phyloP scores from a whole-genome alignment of 495 filamentous ascomycete species.

The Acidomyces sp. region DNA sequence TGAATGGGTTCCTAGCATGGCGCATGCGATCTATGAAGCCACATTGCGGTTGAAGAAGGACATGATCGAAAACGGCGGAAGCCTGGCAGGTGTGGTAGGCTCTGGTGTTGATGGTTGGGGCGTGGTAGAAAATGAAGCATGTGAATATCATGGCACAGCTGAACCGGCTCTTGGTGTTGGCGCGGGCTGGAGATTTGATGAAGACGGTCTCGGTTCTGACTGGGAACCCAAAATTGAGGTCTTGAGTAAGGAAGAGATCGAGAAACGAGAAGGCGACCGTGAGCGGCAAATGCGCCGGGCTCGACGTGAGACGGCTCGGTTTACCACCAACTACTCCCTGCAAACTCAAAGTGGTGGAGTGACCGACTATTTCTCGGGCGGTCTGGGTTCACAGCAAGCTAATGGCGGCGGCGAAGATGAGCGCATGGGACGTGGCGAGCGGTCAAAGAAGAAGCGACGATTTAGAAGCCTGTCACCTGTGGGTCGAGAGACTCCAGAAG shows the following conservation, averaged over 20 bases:
- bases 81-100: slow-evolving; percentile 43
- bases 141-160: slow-evolving; percentile 32
- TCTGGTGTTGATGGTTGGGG: slow-evolving; percentile 42
- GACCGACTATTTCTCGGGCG: slow-evolving; percentile 28
- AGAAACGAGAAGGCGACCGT: slow-evolving; percentile 89
- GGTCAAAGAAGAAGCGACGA: slow-evolving; percentile 85
- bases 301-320: slow-evolving; percentile 80
- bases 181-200: slow-evolving; percentile 90
- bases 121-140: slow-evolving; percentile 83
- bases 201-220: slow-evolving; percentile 73
- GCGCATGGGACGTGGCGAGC: slow-evolving; percentile 69
- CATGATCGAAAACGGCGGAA: slow-evolving; percentile 74
- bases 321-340: slow-evolving; percentile 74
- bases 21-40: slow-evolving; percentile 94
- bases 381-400: slow-evolving; percentile 9
- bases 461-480: slow-evolving; percentile 56
- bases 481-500: slow-evolving; percentile 12
- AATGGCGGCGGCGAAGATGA: slow-evolving; percentile 38
- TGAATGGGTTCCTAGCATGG: slow-evolving; percentile 89
- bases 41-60: slow-evolving; percentile 90
- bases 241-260: slow-evolving; percentile 89
- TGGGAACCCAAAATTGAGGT: slow-evolving; percentile 92
- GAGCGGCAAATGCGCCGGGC: slow-evolving; percentile 79
- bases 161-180: slow-evolving; percentile 36
- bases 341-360: slow-evolving; percentile 28